Evolutionary conservation across 345 rosid species (phyloP), one percentile per base, ranked within the genome.

Genomic region (Chamaenerion angustifolium): DNA sequence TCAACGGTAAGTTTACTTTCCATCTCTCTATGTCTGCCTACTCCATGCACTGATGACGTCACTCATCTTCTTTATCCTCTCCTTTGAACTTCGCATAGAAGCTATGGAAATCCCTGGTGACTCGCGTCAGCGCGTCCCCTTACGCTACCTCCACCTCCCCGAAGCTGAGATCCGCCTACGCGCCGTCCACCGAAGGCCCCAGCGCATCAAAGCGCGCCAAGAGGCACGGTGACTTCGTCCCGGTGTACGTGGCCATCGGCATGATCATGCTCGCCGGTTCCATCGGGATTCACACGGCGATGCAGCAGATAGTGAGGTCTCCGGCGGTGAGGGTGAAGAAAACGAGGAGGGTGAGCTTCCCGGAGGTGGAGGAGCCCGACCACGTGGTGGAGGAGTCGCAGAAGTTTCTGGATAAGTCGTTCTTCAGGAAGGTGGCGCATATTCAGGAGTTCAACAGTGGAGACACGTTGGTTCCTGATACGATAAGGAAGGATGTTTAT

Each of bases 391-490:
- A 78, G 7, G 93, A 86, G 55, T 70, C 87, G 3, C 73, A 68
- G 0, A 60, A 53, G 58, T 73, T 80, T 0, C 4, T 67, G 0
- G 68, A 67, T 40, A 71, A 61, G 50, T 81, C 93, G 0, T 71
- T 83, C 51, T 83, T 83, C 52, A 71, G 95, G 73, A 90, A 80
- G 49, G 51, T 81, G 12, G 93, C 93, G 0, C 93, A 78, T 31
- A 52, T 83, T 31, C 85, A 69, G 49, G 55, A 54, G 11, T 7
- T 43, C 13, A n/a, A 49, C 12, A 31, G 55, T 13, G 67, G 65
- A 1, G 61, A 59, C 56, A 4, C 55, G 1, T 16, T 58, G 37
- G 37, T 31, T 31, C 37, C 37, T 4, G 37, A 31, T 31, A 31
- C 37, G 37, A 31, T 31, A 4, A 31, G 37, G 37, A 31, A 31